Evolutionary conservation across 768 basidiomycete genomes (phyloP), one percentile per base, ranked within the genome.

Genomic region (Coprinopsis cinerea): DNA sequence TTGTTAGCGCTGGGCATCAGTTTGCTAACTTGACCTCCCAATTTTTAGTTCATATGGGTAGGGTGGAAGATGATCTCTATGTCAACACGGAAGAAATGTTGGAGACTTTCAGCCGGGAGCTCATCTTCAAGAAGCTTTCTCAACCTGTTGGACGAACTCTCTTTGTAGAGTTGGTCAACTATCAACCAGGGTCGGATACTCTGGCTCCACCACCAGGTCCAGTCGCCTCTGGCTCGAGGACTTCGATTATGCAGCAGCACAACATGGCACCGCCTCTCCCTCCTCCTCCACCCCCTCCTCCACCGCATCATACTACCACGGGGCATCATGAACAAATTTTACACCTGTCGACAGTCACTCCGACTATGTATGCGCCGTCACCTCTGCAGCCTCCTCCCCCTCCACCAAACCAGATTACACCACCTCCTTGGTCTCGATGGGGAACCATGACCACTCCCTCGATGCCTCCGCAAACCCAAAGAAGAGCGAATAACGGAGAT

Each of bases 71-170:
- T 3, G 83, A 86, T 42, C 69, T 75, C 2, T 91, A 84, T 60
- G 81, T 91, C 30, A 79, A 90, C 59, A 81, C 78, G 4, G 75
- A 78, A 54, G 77, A 77, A 53, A 91, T 91, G 82, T 65, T 89
- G 32, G 82, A 88, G 48, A 80, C 70, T 14, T 85, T 77, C 62
- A 86, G 83, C 70, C 85, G 78, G 56, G 81, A 82, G 17, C 69
- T 90, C 53, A 70, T 90, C 26, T 82, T 81, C 64, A 83, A 78
- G 69, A 80, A 79, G 56, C 66, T 89, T 61, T 71, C 75, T 3
- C 76, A 74, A 0, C 85, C 88, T 0, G 78, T 77, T 52, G 78
- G 73, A 3, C 78, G 76, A 51, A 88, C 87, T 1, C 57, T 90
- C 3, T 86, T 88, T 59, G 81, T 90, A 6, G 87, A 91, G 42